These are phyloP conservation scores for Penicillium sp. DNA, from an alignment of 2,329 filamentous ascomycete genomes.

Conservation along the genomic window DNA sequence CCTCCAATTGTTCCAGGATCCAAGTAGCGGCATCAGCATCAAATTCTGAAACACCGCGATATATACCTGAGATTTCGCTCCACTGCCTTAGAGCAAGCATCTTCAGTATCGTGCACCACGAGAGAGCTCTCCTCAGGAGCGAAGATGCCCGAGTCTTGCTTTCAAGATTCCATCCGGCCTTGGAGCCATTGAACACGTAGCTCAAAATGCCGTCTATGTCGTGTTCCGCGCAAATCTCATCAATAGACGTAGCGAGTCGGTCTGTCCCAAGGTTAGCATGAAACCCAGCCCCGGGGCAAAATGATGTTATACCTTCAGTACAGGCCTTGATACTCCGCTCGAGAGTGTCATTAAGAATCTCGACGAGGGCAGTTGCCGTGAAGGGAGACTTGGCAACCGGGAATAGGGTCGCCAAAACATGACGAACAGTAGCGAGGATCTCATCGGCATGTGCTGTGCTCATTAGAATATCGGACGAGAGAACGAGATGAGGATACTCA, in stretches of 20 bases:
- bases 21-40: conserved; percentile 37
- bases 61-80: conserved; percentile 20
- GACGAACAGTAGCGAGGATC: conserved; percentile 24
- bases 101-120: conserved; percentile 31
- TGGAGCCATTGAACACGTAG: conserved; percentile 27
- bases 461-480: conserved; percentile 6
- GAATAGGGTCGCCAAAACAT: conserved; percentile 28
- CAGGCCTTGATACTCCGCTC: conserved; percentile 32
- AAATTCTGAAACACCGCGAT: conserved; percentile 25
- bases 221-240: conserved; percentile 24
- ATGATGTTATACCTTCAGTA: conserved; percentile 26
- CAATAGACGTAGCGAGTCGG: conserved; percentile 18
- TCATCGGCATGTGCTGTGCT: conserved; percentile 29
- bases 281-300: background rate
- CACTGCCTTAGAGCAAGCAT: conserved; percentile 20
- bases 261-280: conserved; percentile 17
- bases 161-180: conserved; percentile 26
- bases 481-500: conserved; percentile 16
- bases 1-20: conserved; percentile 34
- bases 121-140: conserved; percentile 35
- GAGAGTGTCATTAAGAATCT: conserved; percentile 38
- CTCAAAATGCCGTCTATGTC: conserved; percentile 28
- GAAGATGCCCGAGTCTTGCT: conserved; percentile 34
- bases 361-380: conserved; percentile 35
- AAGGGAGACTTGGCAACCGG: conserved; percentile 33